These are phyloP conservation scores for Neofusicoccum sp. DNA, from an alignment of 2,329 filamentous ascomycete species.

Conservation along the genomic window DNA sequence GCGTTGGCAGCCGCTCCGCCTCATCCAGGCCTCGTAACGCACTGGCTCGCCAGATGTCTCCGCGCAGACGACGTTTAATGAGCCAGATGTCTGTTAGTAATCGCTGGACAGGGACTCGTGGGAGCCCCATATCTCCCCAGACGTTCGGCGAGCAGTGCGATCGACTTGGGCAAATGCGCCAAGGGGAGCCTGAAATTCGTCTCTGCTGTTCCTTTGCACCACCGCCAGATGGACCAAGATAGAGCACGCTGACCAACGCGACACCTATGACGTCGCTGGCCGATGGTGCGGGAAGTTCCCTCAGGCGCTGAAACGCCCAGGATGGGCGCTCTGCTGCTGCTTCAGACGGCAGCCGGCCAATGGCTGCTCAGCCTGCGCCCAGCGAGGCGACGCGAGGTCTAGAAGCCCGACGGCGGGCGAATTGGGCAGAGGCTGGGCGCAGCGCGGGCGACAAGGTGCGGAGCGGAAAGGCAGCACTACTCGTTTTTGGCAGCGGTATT, in stretches of 20 bases:
- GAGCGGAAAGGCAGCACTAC: background rate
- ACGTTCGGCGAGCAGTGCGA: background rate
- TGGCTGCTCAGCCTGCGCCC: background rate
- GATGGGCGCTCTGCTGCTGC: background rate
- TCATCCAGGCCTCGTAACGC: background rate
- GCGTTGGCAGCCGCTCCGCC: no score
- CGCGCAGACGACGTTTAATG: background rate
- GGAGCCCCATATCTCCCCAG: background rate
- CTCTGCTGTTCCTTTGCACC: background rate
- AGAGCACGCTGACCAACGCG: background rate
- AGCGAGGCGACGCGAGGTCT: background rate
- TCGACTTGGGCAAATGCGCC: background rate
- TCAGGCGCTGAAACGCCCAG: conserved; percentile 1
- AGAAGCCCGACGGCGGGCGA: background rate
- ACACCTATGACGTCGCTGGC: background rate
- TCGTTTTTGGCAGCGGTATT: background rate
- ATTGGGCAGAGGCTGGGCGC: background rate
- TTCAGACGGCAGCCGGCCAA: background rate
- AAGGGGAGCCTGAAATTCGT: background rate
- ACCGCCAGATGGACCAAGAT: background rate
- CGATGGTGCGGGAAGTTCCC: background rate
- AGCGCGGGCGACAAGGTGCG: background rate
- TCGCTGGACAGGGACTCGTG: background rate
- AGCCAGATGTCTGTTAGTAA: background rate
- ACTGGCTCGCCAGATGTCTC: background rate